A percentile compares a stretch with the other conserved stretches of the same genome.
Conservation (phyloP, 768 basidiomycete genomes). For the Termitomyces sp. region DNA sequence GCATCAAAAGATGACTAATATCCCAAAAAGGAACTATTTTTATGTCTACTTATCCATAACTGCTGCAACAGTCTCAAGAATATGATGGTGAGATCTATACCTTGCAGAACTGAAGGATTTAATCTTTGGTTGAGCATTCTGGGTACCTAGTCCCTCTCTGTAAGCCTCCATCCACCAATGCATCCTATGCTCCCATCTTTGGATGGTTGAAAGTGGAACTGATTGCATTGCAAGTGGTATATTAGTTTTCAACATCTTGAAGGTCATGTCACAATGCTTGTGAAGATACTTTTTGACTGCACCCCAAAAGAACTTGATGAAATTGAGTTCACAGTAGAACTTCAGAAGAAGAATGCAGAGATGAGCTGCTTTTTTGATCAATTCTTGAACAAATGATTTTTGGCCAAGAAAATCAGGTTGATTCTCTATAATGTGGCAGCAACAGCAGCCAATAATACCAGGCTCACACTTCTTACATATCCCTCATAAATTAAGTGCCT, state of each 20-base stretch:
- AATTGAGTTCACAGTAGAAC: constrained; percentile 1
- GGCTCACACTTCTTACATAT: background rate
- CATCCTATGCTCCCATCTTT: constrained; percentile 13
- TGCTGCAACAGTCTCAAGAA: constrained; percentile 13
- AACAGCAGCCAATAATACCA: background rate
- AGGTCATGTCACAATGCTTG: background rate
- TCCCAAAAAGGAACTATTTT: background rate
- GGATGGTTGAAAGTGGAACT: background rate
- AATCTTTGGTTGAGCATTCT: constrained; percentile 27
- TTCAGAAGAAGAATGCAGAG: background rate
- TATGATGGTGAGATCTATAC: constrained; percentile 23
- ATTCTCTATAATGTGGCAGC: background rate
- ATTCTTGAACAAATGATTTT: background rate
- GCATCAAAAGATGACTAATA: background rate
- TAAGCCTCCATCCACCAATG: constrained; percentile 31
- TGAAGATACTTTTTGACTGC: background rate
- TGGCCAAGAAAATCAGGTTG: background rate
- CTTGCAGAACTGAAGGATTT: constrained; percentile 26
- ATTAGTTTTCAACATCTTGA: background rate
- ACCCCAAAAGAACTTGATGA: background rate
- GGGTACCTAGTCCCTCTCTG: constrained; percentile 18
- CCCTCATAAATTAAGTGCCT: background rate
- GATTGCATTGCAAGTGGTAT: background rate
- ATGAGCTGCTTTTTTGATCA: background rate
- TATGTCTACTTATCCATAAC: background rate